Evolutionary conservation across 2,329 filamentous ascomycete species (phyloP).

Genomic region (Dactylellina sp.): DNA sequence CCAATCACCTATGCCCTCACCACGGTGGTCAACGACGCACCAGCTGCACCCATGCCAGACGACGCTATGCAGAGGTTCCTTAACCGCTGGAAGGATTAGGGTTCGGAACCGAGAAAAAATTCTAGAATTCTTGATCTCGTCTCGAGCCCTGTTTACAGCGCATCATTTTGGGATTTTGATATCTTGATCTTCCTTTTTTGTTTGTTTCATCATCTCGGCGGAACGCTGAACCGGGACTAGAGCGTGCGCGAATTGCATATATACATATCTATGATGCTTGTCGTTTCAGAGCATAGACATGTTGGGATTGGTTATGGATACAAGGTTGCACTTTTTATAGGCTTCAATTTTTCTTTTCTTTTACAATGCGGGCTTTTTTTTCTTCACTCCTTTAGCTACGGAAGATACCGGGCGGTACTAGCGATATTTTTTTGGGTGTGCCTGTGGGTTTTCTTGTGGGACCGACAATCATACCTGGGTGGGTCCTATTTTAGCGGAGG

Average conservation of each 20-base stretch:
- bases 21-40: slow-evolving; percentile 63
- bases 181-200: neutral
- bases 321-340: neutral
- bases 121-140: neutral
- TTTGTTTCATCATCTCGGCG: neutral
- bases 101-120: neutral
- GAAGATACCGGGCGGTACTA: slow-evolving; percentile 17
- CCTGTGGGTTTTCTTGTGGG: slow-evolving; percentile 1
- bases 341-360: too few relatives aligned
- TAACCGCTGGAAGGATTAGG: slow-evolving; percentile 64
- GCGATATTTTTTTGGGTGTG: neutral
- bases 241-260: slow-evolving; percentile 14
- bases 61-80: slow-evolving; percentile 63
- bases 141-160: neutral
- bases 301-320: slow-evolving; percentile 8
- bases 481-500: slow-evolving; percentile 4
- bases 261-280: neutral
- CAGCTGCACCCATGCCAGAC: slow-evolving; percentile 61
- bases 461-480: slow-evolving; percentile 10
- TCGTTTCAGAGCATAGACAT: slow-evolving; percentile 3
- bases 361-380: slow-evolving; percentile 6
- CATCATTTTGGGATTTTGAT: neutral
- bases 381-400: slow-evolving; percentile 2
- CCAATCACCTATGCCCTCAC: slow-evolving; percentile 61
- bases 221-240: neutral